Percentiles rank a stretch among this genome's conserved stretches.
Evolutionary conservation across 805 yeast species (phyloP).

Genomic region (Ogataea philodendri): DNA sequence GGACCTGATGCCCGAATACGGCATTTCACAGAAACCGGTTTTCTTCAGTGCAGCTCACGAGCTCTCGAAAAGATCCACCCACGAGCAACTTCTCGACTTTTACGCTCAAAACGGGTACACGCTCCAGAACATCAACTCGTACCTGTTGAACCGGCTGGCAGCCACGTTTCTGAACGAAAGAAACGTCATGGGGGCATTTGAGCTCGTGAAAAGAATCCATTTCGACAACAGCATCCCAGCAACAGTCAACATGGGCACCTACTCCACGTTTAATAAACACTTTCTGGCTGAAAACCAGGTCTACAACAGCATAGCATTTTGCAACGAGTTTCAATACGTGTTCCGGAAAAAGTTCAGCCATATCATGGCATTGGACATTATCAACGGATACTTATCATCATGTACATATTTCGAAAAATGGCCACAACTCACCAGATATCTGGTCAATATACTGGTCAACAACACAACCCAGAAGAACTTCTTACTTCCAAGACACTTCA

Average conservation of each 20-base stretch:
- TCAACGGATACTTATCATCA: conserved; percentile 18
- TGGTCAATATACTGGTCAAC: conserved; percentile 12
- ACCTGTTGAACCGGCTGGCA: conserved; percentile 24
- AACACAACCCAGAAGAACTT: conserved; percentile 12
- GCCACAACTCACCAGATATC: conserved; percentile 21
- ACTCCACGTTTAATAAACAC: conserved; percentile 21
- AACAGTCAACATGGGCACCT: conserved; percentile 21
- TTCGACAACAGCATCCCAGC: not conserved
- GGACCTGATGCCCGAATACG: conserved; percentile 25
- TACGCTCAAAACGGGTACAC: conserved; percentile 16
- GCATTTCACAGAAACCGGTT: conserved; percentile 24
- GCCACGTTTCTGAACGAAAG: conserved; percentile 19
- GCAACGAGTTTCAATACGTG: conserved; percentile 19
- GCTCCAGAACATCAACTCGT: conserved; percentile 13
- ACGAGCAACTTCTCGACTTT: conserved; percentile 19
- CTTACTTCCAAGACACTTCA: conserved; percentile 13
- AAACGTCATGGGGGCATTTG: conserved; percentile 22
- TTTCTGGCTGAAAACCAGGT: conserved; percentile 24
- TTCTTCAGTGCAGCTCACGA: conserved; percentile 18
- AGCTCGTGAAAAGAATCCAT: conserved; percentile 7
- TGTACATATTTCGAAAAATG: conserved; percentile 29
- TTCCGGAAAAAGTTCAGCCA: conserved; percentile 14
- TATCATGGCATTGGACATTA: conserved; percentile 20
- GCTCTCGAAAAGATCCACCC: conserved; percentile 15
- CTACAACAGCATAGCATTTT: conserved; percentile 27